phyloP scores from a whole-genome alignment of 345 rosid genomes.

The Gynandropsis gynandra region DNA sequence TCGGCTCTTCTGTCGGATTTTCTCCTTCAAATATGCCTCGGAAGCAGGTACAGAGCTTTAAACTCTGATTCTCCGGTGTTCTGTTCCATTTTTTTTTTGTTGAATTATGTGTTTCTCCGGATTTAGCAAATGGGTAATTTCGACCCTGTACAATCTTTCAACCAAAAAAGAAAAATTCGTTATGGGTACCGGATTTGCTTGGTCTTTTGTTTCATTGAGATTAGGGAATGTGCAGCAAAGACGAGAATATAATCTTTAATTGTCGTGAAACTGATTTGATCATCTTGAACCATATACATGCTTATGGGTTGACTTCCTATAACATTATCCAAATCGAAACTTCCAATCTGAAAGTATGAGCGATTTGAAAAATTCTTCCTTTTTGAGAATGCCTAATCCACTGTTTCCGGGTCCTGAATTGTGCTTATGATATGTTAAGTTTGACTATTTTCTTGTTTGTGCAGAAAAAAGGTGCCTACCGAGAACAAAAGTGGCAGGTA shows the following conservation, averaged over 20 bases:
- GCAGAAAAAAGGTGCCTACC: constrained; percentile 31
- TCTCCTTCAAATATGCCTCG: constrained; percentile 30
- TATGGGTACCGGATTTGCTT: no score
- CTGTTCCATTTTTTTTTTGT: background rate
- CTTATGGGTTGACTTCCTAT: background rate
- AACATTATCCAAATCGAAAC: background rate
- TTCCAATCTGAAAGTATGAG: background rate
- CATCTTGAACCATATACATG: background rate
- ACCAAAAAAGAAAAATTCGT: background rate
- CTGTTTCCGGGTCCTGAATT: background rate
- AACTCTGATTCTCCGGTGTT: background rate
- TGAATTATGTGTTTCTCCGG: background rate
- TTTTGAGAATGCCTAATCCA: constrained; percentile 5
- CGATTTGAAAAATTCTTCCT: background rate
- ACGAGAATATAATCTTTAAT: no score
- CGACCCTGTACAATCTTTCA: no score
- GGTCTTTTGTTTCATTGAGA: no score
- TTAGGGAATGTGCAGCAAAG: no score
- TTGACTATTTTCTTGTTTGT: constrained; percentile 5
- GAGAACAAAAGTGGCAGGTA: constrained; percentile 32
- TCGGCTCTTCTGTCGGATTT: constrained; percentile 14
- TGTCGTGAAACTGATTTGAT: no score
- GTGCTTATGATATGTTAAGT: background rate
- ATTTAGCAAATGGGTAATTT: background rate
- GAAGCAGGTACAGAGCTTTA: constrained; percentile 27